Evolutionary conservation across 768 basidiomycete genomes (phyloP).

Genomic region (Rhodotorula babjevae): DNA sequence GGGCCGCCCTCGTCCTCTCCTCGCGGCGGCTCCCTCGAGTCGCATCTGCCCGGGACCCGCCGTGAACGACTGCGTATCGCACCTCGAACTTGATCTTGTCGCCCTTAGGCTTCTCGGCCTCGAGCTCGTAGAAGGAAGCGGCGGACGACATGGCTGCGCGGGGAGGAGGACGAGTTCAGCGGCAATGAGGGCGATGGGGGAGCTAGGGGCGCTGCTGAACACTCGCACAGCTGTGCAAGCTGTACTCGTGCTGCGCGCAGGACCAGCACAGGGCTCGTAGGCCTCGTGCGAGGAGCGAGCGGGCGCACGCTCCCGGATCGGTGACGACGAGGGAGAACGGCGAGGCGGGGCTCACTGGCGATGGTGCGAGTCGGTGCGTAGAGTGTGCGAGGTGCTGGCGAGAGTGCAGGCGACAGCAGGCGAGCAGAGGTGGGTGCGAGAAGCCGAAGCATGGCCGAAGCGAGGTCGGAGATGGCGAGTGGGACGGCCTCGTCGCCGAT

Average conservation of each 20-base stretch:
- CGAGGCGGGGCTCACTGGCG: background rate
- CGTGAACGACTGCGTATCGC: background rate
- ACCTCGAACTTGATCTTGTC: conserved; percentile 15
- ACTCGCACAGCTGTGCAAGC: no score
- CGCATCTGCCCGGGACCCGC: no score
- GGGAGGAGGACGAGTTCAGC: background rate
- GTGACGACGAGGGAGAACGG: background rate
- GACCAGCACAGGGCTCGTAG: no score
- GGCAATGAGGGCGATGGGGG: no score
- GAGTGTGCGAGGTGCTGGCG: background rate
- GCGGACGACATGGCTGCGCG: background rate
- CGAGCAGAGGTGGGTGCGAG: background rate
- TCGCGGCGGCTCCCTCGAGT: no score
- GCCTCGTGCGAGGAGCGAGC: background rate
- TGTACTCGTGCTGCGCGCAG: no score
- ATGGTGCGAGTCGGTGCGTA: background rate
- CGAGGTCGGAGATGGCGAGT: background rate
- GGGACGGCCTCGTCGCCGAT: no score
- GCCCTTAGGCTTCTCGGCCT: conserved; percentile 32
- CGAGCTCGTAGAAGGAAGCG: conserved; percentile 32
- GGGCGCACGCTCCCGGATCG: background rate
- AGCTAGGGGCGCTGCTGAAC: no score
- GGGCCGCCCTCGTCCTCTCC: no score
- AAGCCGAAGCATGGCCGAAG: background rate
- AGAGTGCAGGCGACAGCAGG: background rate